Conservation (phyloP, 352 stramenopile species). For the Phytophthora boehmeriae region DNA sequence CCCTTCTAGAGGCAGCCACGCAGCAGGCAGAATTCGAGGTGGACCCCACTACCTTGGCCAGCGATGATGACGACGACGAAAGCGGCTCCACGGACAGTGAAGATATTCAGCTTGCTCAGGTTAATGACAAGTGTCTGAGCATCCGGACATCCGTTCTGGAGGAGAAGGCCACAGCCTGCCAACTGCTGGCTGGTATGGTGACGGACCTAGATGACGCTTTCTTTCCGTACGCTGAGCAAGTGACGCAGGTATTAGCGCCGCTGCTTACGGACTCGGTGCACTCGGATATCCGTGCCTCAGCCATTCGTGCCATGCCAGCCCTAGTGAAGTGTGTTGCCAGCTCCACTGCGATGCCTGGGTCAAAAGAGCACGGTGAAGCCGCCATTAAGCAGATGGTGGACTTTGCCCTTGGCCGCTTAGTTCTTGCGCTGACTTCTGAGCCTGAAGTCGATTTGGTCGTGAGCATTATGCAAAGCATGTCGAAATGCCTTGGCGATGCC, state of each 20-base stretch:
- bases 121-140: conserved; percentile 83
- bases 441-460: conserved; percentile 85
- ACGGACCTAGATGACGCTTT: conserved; percentile 82
- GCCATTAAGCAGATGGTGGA: conserved; percentile 88
- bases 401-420: conserved; percentile 77
- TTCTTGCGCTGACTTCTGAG: conserved; percentile 81
- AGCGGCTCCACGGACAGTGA: conserved; percentile 57
- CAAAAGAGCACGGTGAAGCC: conserved; percentile 32
- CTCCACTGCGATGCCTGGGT: conserved; percentile 39
- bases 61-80: conserved; percentile 68
- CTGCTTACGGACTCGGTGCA: conserved; percentile 87
- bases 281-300: conserved; percentile 81
- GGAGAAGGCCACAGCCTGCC: conserved; percentile 85
- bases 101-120: conserved; percentile 83
- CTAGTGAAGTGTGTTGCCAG: conserved; percentile 78
- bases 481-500: conserved; percentile 60
- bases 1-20: conserved; percentile 72
- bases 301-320: conserved; percentile 80
- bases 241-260: conserved; percentile 81
- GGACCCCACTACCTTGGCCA: conserved; percentile 54
- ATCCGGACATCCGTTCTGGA: conserved; percentile 85
- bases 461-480: conserved; percentile 90
- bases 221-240: conserved; percentile 87
- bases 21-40: conserved; percentile 89
- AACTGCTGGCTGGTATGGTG: conserved; percentile 80